Evolutionary conservation across 495 filamentous ascomycete genomes (phyloP), one percentile per base, ranked within the genome.

Genomic region (Parathielavia hyrcaniae): DNA sequence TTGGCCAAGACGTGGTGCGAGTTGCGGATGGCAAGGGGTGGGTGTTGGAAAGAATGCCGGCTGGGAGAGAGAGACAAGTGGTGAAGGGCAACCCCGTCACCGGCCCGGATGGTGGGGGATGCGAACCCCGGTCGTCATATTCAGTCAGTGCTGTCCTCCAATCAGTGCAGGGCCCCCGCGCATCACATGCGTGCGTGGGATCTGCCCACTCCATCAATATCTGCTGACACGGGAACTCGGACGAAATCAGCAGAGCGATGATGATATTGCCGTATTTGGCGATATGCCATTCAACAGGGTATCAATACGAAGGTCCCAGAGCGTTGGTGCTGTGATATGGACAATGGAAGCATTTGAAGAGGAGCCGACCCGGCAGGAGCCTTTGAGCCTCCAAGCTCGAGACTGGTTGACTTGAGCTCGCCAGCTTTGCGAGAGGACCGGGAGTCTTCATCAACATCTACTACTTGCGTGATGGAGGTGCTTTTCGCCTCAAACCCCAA

Each of bases 11-110:
- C 34, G 39, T 34, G 35, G 22, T 45, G 47, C 40, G 50, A 38
- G 35, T 39, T 55, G 55, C 59, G 61, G 58, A 30, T 30, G 3
- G 26, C 26, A 30, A 47, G 58, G 46, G n/a, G n/a, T n/a, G n/a
- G n/a, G 43, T 50, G 30, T 51, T 39, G 51, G 46, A 60, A 16
- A 44, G 47, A 36, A 56, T 13, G 35, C 34, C 14, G 45, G 51
- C 13, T 66, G 49, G 57, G 55, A 45, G 19, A 41, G 30, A 47
- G 50, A 39, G 45, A 46, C 50, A 57, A 48, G 59, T 48, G 40
- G n/a, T 52, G 49, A 23, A 51, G 26, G n/a, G 59, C 52, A 48
- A 57, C 30, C 44, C 41, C 46, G 34, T 22, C 26, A 40, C 26
- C 13, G 63, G 38, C 47, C 26, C 13, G 60, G 38, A 17, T 17